Percentiles rank a stretch among this genome's conserved stretches.
phyloP scores from a whole-genome alignment of 805 yeast species.

The Ascoidea tarda region DNA sequence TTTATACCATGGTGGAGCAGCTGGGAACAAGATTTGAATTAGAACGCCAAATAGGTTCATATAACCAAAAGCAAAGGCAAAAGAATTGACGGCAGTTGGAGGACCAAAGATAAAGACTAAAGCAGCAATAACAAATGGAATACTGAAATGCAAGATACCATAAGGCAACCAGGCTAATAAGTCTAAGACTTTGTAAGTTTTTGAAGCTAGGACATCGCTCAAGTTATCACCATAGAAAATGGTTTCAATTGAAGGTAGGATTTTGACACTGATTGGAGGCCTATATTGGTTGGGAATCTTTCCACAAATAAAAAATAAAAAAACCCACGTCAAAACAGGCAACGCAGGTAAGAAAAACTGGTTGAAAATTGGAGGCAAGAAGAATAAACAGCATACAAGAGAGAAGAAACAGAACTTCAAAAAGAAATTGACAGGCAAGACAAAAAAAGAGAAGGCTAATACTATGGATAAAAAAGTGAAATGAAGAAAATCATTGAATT shows the following conservation, averaged over 20 bases:
- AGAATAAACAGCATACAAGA: constrained; percentile 26
- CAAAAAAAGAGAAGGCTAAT: constrained; percentile 40
- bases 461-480: constrained; percentile 36
- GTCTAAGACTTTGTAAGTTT: constrained; percentile 52
- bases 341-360: constrained; percentile 76
- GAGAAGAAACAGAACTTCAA: constrained; percentile 15
- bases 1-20: constrained; percentile 98
- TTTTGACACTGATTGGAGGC: constrained; percentile 82
- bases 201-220: constrained; percentile 67
- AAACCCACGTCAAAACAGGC: constrained; percentile 79
- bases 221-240: constrained; percentile 85
- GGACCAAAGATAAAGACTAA: constrained; percentile 80
- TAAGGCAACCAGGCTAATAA: constrained; percentile 93
- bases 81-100: constrained; percentile 70
- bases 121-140: constrained; percentile 77
- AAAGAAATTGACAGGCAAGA: constrained; percentile 41
- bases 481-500: constrained; percentile 35
- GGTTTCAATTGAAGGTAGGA: constrained; percentile 84
- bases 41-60: constrained; percentile 82
- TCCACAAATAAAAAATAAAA: constrained; percentile 64
- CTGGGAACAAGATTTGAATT: constrained; percentile 73
- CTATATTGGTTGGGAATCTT: constrained; percentile 62
- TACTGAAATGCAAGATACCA: constrained; percentile 80
- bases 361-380: constrained; percentile 61
- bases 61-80: constrained; percentile 89